Percentiles rank a stretch among this genome's conserved stretches.
phyloP scores from a whole-genome alignment of 306 rosid genomes.

The Cajanus cajan region DNA sequence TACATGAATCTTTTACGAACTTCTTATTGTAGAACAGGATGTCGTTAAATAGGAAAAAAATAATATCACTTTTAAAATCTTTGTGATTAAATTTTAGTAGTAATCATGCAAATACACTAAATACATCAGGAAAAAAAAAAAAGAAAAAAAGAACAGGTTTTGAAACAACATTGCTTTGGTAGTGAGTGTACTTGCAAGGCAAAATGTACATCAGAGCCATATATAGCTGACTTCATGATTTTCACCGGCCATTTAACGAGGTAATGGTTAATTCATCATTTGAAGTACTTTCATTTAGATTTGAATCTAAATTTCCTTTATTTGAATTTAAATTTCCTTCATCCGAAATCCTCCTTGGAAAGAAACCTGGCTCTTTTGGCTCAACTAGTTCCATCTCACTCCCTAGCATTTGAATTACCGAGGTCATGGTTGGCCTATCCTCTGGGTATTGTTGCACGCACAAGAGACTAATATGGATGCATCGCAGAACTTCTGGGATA shows the following conservation, averaged over 20 bases:
- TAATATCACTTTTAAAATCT: no score
- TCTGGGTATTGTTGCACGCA: slow-evolving; percentile 31
- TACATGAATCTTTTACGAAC: no score
- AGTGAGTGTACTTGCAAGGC: background rate
- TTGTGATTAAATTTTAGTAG: no score
- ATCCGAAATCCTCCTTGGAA: background rate
- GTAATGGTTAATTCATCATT: background rate
- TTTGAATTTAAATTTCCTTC: background rate
- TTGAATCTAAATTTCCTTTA: background rate
- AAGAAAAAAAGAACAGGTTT: background rate
- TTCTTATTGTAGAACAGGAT: no score
- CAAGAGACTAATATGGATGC: slow-evolving; percentile 8
- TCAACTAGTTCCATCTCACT: slow-evolving; percentile 29
- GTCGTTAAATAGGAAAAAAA: no score
- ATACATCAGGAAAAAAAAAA: no score
- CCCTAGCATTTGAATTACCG: slow-evolving; percentile 35
- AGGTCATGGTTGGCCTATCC: slow-evolving; percentile 25
- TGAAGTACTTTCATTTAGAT: background rate
- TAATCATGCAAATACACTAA: background rate
- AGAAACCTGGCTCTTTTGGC: slow-evolving; percentile 48
- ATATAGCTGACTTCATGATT: background rate
- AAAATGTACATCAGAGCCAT: background rate
- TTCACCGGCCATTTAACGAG: background rate
- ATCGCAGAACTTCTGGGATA: background rate
- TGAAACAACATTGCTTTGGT: no score